These are phyloP conservation scores for Nematodospora valgi DNA, from an alignment of 805 yeast genomes.

Conservation along the genomic window DNA sequence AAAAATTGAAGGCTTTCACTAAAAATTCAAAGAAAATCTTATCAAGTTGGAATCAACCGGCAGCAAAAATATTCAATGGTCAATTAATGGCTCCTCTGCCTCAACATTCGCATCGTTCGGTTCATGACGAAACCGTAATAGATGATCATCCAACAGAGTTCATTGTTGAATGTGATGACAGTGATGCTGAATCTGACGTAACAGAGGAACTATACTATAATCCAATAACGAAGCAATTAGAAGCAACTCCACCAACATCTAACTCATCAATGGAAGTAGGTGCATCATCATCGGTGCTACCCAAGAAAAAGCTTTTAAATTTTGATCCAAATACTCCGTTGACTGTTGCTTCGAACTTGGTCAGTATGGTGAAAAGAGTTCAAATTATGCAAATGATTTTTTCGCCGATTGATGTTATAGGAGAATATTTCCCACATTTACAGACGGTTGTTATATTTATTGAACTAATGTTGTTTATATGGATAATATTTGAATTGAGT, in stretches of 20 bases:
- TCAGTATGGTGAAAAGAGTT: slow-evolving; percentile 30
- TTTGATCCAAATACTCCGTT: slow-evolving; percentile 15
- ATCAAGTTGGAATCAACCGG: slow-evolving; percentile 32
- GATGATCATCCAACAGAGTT: slow-evolving; percentile 20
- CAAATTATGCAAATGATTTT: slow-evolving; percentile 34
- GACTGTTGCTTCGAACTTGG: slow-evolving; percentile 28
- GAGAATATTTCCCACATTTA: slow-evolving; percentile 31
- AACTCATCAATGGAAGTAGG: slow-evolving; percentile 14
- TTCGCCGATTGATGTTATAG: slow-evolving; percentile 39
- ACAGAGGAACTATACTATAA: slow-evolving; percentile 29
- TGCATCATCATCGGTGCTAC: not conserved
- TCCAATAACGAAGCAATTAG: slow-evolving; percentile 30
- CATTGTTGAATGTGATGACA: slow-evolving; percentile 26
- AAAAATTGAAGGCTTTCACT: slow-evolving; percentile 10
- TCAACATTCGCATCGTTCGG: not conserved
- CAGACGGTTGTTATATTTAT: slow-evolving; percentile 39
- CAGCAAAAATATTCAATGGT: slow-evolving; percentile 15
- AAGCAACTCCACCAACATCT: slow-evolving; percentile 23
- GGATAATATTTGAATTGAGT: slow-evolving; percentile 42
- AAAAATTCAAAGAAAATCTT: slow-evolving; percentile 20
- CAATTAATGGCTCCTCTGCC: slow-evolving; percentile 2
- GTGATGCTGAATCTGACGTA: slow-evolving; percentile 17
- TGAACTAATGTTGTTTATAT: slow-evolving; percentile 36
- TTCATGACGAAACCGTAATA: not conserved
- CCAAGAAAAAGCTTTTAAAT: not conserved